phyloP scores from a whole-genome alignment of 441 rosid species.

The Lepidium campestre region DNA sequence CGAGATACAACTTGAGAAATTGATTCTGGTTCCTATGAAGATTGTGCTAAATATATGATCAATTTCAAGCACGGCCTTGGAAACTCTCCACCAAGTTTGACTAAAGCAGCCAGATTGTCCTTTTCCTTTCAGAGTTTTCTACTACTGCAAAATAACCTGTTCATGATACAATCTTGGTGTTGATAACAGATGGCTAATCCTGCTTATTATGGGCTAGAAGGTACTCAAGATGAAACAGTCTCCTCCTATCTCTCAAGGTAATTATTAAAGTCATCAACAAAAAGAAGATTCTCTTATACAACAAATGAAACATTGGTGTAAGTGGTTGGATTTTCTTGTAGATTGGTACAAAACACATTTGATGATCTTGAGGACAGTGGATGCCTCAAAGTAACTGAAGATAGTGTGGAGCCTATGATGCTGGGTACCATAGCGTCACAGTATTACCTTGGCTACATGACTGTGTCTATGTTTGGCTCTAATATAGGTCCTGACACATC shows the following conservation, averaged over 20 bases:
- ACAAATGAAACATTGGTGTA: slow-evolving; percentile 4
- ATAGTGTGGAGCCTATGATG: slow-evolving; percentile 77
- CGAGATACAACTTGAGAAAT: not conserved
- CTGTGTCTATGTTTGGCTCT: slow-evolving; percentile 97
- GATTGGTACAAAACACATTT: slow-evolving; percentile 90
- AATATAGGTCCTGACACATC: slow-evolving; percentile 92
- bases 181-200: slow-evolving; percentile 89
- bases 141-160: not conserved
- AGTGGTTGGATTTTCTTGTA: slow-evolving; percentile 30
- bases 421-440: slow-evolving; percentile 97
- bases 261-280: slow-evolving; percentile 2
- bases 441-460: slow-evolving; percentile 91
- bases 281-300: not conserved
- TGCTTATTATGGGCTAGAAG: slow-evolving; percentile 91
- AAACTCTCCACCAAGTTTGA: not conserved
- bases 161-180: not conserved
- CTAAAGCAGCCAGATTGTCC: not conserved
- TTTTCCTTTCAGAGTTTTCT: not conserved
- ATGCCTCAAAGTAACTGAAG: slow-evolving; percentile 79
- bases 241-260: slow-evolving; percentile 91
- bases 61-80: not conserved
- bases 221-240: slow-evolving; percentile 57
- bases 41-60: not conserved
- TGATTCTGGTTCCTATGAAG: not conserved
- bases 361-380: slow-evolving; percentile 99